Percentiles rank a stretch among this genome's conserved stretches.
Evolutionary conservation across 495 filamentous ascomycete species (phyloP).

Genomic region (Corynascus novoguineensis): DNA sequence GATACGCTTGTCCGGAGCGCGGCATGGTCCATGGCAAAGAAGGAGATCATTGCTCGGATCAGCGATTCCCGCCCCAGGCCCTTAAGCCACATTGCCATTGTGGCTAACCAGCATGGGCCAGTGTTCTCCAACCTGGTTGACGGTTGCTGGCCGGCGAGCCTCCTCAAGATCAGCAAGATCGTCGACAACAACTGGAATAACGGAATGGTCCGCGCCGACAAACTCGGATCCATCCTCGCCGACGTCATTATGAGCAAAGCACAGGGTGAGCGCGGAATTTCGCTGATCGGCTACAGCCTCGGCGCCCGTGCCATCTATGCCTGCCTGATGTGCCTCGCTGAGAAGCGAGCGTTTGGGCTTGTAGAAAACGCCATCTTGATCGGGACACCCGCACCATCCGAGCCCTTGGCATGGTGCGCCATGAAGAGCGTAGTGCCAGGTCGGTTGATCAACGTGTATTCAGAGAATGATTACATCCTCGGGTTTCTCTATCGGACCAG

Average conservation of each 20-base stretch:
- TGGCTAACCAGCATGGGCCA: slow-evolving; percentile 41
- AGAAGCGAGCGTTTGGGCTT: slow-evolving; percentile 74
- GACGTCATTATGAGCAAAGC: slow-evolving; percentile 83
- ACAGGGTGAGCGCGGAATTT: slow-evolving; percentile 85
- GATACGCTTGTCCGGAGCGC: slow-evolving; percentile 66
- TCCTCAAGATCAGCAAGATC: slow-evolving; percentile 73
- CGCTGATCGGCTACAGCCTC: slow-evolving; percentile 83
- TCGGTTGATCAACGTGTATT: slow-evolving; percentile 56
- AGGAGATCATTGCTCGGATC: slow-evolving; percentile 57
- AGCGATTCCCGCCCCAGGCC: slow-evolving; percentile 30
- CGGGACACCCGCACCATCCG: slow-evolving; percentile 69
- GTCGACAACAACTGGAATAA: slow-evolving; percentile 89
- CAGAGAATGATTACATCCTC: slow-evolving; percentile 55
- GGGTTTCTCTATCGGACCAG: slow-evolving; percentile 54
- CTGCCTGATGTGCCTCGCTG: slow-evolving; percentile 70
- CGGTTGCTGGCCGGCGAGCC: slow-evolving; percentile 66
- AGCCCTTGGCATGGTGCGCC: slow-evolving; percentile 46
- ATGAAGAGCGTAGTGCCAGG: slow-evolving; percentile 53
- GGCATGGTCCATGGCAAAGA: slow-evolving; percentile 71
- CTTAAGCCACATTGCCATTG: not conserved
- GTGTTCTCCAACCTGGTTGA: slow-evolving; percentile 67
- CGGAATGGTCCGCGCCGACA: slow-evolving; percentile 76
- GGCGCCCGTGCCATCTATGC: slow-evolving; percentile 83
- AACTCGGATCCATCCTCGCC: slow-evolving; percentile 77
- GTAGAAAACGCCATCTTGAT: slow-evolving; percentile 82